Conservation (phyloP, 306 rosid genomes). For the Oxytropis ochrocephala region DNA sequence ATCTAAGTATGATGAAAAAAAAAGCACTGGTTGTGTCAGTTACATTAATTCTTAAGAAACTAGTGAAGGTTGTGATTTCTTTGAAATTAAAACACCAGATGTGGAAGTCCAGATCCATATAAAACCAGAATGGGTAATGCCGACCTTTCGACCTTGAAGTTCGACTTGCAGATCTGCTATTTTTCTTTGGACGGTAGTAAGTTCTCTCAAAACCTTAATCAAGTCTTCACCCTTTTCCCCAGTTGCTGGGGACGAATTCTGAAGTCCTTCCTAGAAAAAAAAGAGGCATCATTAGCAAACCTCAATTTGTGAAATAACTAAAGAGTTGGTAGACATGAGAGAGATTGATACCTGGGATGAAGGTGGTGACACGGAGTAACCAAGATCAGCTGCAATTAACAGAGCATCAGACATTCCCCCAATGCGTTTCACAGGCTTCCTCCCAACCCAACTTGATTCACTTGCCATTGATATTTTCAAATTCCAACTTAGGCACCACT, state of each 20-base stretch:
- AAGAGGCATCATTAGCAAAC: background rate
- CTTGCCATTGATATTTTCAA: constrained; percentile 55
- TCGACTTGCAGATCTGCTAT: constrained; percentile 90
- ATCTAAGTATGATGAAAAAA: background rate
- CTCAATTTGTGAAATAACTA: background rate
- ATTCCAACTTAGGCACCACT: background rate
- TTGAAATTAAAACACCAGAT: background rate
- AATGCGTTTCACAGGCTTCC: constrained; percentile 74
- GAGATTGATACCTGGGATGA: constrained; percentile 47
- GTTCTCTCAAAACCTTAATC: constrained; percentile 80
- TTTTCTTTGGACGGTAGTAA: constrained; percentile 73
- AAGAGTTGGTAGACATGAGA: background rate
- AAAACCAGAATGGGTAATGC: constrained; percentile 1
- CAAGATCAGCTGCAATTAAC: constrained; percentile 84
- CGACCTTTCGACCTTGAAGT: constrained; percentile 92
- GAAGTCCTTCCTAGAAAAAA: constrained; percentile 59
- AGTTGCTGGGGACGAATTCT: constrained; percentile 37
- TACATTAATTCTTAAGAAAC: background rate
- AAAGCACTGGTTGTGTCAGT: background rate
- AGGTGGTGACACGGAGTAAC: constrained; percentile 60
- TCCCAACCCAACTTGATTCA: constrained; percentile 77
- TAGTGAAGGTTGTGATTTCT: background rate
- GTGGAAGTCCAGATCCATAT: background rate
- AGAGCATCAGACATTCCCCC: constrained; percentile 93
- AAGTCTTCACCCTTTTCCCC: constrained; percentile 78